These are phyloP conservation scores for Wickerhamiella pararugosa DNA, from an alignment of 1,139 yeast genomes.

Conservation along the genomic window DNA sequence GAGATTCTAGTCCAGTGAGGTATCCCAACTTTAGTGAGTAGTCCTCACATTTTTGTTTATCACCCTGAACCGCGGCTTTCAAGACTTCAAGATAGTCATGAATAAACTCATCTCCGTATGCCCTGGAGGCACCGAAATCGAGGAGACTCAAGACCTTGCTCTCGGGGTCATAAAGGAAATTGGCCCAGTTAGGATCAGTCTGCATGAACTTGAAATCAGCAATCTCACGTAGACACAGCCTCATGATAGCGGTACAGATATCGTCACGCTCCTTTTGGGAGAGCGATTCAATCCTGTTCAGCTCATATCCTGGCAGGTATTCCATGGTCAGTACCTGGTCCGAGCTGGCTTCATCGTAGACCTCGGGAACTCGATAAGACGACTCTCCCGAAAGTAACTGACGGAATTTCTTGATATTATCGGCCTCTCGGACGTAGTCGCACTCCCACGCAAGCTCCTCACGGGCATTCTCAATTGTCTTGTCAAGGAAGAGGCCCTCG, in stretches of 20 bases:
- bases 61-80: conserved; percentile 61
- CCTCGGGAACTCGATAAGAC: conserved; percentile 67
- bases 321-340: conserved; percentile 84
- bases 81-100: conserved; percentile 54
- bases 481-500: conserved; percentile 80
- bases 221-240: conserved; percentile 72
- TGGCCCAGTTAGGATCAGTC: conserved; percentile 99
- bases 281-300: conserved; percentile 56
- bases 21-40: conserved; percentile 70
- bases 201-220: conserved; percentile 85
- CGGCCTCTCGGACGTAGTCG: conserved; percentile 85
- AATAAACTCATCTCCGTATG: conserved; percentile 53
- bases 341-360: conserved; percentile 63
- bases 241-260: conserved; percentile 78
- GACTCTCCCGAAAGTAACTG: conserved; percentile 46
- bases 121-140: conserved; percentile 93
- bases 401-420: conserved; percentile 53
- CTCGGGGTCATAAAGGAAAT: conserved; percentile 62
- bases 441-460: conserved; percentile 95
- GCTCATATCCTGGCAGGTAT: conserved; percentile 67
- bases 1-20: conserved; percentile 79
- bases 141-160: conserved; percentile 62
- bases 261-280: conserved; percentile 59
- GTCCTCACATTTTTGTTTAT: conserved; percentile 47
- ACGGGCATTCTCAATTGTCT: conserved; percentile 85